Conservation (phyloP, 805 yeast species). For the Ogataea naganishii region DNA sequence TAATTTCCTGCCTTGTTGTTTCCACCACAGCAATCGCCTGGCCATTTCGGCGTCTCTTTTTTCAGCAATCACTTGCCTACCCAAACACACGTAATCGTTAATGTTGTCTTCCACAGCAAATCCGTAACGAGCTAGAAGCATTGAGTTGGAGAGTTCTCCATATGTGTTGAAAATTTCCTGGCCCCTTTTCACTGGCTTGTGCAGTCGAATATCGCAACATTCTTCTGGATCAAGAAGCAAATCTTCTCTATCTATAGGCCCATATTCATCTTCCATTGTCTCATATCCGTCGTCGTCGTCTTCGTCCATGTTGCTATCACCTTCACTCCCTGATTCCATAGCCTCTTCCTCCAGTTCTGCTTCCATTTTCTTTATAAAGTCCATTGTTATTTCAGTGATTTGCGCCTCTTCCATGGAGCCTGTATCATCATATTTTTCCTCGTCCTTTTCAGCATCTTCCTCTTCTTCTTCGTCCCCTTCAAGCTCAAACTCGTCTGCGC, state of each 20-base stretch:
- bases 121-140: slow-evolving; percentile 70
- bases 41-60: slow-evolving; percentile 24
- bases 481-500: slow-evolving; percentile 13
- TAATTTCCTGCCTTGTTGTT: slow-evolving; percentile 32
- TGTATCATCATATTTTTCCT: slow-evolving; percentile 13
- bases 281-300: slow-evolving; percentile 18
- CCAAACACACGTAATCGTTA: slow-evolving; percentile 51
- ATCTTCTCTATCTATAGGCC: slow-evolving; percentile 20
- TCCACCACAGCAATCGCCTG: slow-evolving; percentile 40
- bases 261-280: slow-evolving; percentile 13
- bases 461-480: slow-evolving; percentile 20
- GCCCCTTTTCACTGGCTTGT: slow-evolving; percentile 32
- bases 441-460: slow-evolving; percentile 18
- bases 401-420: slow-evolving; percentile 10
- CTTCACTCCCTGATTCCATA: slow-evolving; percentile 1
- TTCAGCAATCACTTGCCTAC: slow-evolving; percentile 34
- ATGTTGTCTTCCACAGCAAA: slow-evolving; percentile 50
- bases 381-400: slow-evolving; percentile 22
- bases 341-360: slow-evolving; percentile 9
- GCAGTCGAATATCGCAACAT: slow-evolving; percentile 64
- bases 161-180: slow-evolving; percentile 75
- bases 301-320: slow-evolving; percentile 16
- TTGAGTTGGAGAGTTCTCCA: slow-evolving; percentile 63
- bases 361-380: slow-evolving; percentile 22
- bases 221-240: slow-evolving; percentile 32